Evolutionary conservation across 345 rosid genomes (phyloP), one percentile per base, ranked within the genome.

Genomic region (Laguncularia racemosa): DNA sequence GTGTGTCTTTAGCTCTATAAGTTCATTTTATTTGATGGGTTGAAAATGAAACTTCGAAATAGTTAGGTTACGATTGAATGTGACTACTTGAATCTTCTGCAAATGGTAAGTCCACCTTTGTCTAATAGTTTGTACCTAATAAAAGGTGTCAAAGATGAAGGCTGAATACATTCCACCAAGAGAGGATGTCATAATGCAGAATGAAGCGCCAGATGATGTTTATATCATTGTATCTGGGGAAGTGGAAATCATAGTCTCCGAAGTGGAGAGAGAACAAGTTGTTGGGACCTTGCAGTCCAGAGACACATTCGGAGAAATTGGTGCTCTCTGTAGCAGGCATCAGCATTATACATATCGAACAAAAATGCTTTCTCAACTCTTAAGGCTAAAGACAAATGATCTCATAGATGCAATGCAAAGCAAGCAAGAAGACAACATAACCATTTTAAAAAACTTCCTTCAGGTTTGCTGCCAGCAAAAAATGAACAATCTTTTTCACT

Each of bases 81-180:
- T 33, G 40, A 33, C 10, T 33, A 33, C 9, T 33, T 33, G 9
- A 33, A 33, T 33, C 40, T 33, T 4, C 40, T 33, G 40, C 7
- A 33, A 33, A 33, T 33, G 40, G 40, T 7, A 33, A 33, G 40
- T 33, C 40, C 40, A 33, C 11, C 10, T 6, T 44, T 46, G 33
- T 45, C 16, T 47, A 33, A 38, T 12, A 17, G 55, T 11, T 4
- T 14, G 8, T 6, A 9, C 51, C 13, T 43, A 40, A 28, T 2
- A 19, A 48, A 48, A 88, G 98, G 92, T 88, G 12, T 73, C 96
- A 1, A 81, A 79, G 68, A 86, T 86, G 91, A 89, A 72, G 63
- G 95, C 95, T 6, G 98, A 92, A 78, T 92, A 92, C 67, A 70
- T 89, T 56, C 98, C 98, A 7, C 96, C 96, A 13, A 77, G 79